Percentiles rank a stretch among this genome's conserved stretches.
These are phyloP conservation scores for Aspergillus ustus DNA, from an alignment of 2,329 filamentous ascomycete genomes.

Conservation along the genomic window DNA sequence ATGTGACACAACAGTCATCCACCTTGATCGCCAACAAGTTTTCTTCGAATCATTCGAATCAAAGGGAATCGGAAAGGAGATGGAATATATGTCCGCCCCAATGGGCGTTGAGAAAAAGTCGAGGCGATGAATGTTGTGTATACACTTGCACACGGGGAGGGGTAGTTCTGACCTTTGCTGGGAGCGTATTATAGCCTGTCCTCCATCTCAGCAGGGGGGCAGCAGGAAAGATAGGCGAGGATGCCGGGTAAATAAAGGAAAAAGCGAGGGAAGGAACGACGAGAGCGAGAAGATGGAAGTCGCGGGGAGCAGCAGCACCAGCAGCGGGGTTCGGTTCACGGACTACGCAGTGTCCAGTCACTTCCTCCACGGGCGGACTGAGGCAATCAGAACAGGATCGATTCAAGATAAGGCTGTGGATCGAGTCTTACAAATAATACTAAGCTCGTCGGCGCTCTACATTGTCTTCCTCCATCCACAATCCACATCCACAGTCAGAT, in stretches of 20 bases:
- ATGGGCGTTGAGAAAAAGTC: background rate
- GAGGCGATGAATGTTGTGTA: background rate
- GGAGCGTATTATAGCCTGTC: background rate
- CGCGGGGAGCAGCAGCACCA: background rate
- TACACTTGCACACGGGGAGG: background rate
- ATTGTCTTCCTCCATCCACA: background rate
- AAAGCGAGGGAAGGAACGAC: background rate
- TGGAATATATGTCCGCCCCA: background rate
- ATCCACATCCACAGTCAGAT: background rate
- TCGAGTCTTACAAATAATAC: background rate
- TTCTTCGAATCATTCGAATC: background rate
- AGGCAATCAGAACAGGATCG: background rate
- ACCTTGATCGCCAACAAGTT: background rate
- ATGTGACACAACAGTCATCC: conserved; percentile 7
- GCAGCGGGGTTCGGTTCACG: background rate
- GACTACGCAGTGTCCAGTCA: background rate
- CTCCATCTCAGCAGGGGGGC: background rate
- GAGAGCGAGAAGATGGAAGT: conserved; percentile 5
- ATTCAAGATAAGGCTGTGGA: background rate
- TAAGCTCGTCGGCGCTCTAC: background rate
- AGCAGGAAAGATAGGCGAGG: conserved; percentile 3
- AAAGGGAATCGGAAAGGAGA: background rate
- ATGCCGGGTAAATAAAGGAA: background rate
- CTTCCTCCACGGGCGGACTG: background rate
- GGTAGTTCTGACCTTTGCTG: conserved; percentile 3